Conservation (phyloP, 768 basidiomycete species). For the Tricholoma matsutake region DNA sequence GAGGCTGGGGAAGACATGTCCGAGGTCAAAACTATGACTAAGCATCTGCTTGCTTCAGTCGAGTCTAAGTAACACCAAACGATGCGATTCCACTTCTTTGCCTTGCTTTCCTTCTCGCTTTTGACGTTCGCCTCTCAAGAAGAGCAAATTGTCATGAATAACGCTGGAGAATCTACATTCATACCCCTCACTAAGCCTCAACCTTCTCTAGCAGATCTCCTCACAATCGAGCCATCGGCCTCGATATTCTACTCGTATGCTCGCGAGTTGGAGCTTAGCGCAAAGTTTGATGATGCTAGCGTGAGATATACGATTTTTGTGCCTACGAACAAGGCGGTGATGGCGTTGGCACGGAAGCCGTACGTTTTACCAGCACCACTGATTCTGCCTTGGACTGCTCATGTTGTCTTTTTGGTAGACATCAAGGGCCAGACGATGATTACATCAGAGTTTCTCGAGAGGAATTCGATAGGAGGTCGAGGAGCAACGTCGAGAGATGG, state of each 20-base stretch:
- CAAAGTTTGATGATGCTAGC: slow-evolving; percentile 39
- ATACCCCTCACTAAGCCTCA: slow-evolving; percentile 38
- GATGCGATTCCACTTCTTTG: slow-evolving; percentile 35
- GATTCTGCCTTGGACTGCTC: slow-evolving; percentile 1
- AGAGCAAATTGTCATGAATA: slow-evolving; percentile 33
- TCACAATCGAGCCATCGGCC: slow-evolving; percentile 70
- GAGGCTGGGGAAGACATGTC: too few species aligned
- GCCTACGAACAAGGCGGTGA: slow-evolving; percentile 86
- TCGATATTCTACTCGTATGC: slow-evolving; percentile 88
- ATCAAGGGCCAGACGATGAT: slow-evolving; percentile 48
- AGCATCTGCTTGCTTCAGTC: neutral
- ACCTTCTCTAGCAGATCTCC: slow-evolving; percentile 69
- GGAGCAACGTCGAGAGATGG: slow-evolving; percentile 74
- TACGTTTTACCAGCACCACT: slow-evolving; percentile 38
- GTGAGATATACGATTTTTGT: slow-evolving; percentile 61
- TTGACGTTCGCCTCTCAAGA: slow-evolving; percentile 29
- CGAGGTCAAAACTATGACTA: too few species aligned
- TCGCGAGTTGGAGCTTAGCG: slow-evolving; percentile 63
- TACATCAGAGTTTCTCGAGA: slow-evolving; percentile 59
- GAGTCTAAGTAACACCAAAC: neutral
- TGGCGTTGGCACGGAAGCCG: slow-evolving; percentile 80
- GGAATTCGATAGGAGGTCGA: slow-evolving; percentile 58
- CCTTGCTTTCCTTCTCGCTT: slow-evolving; percentile 28
- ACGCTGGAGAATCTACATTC: slow-evolving; percentile 14
- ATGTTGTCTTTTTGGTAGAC: slow-evolving; percentile 37